Base-by-base conservation (phyloP, 2,329 filamentous ascomycete species). In the Clonostachys sp. region DNA sequence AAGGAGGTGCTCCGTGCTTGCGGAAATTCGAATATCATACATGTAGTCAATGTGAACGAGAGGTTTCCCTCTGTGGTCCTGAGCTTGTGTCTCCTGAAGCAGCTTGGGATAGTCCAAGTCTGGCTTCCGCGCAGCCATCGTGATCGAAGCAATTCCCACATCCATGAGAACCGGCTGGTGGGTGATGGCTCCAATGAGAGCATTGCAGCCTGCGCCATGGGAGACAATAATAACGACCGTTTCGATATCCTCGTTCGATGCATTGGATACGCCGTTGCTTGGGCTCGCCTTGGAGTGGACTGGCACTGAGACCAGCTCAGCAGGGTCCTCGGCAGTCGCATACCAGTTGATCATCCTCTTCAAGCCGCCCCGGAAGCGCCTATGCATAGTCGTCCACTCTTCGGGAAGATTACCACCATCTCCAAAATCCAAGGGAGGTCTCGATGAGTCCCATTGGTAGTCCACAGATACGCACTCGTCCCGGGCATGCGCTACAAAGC, bases 361-460 rank as follows among this genome's bases (percentile, higher is more conserved):
- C 38, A 96, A 66, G 1, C 92, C 92, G 51, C 76, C 81, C 36
- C 91, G 80, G 59, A 97, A 96, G 18, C 94, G 81, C 61, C 85
- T 86, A 66, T 99, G 94, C 94, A 99, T 97, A 5, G 83, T 77
- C 33, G 89, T 87, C 94, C 94, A 99, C 66, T 97, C 94, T 66
- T 99, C 94, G 1, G 89, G 91, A 57, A 89, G 88, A 41, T 86
- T 79, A 38, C 92, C 94, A 10, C 92, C 92, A 57, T 90, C 84
- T 7, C 91, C 92, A 87, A 94, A 97, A 52, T 84, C 75, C 41
- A 89, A 77, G 0, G 88, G 83, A 4, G 78, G 72, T 13, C 87
- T 80, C 77, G 91, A 92, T 50, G 91, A 96, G 61, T 99, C 91
- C 92, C 94, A 99, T 57, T 92, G 87, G 59, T 89, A 95, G 65